phyloP scores from a whole-genome alignment of 2,329 filamentous ascomycete species.

The Chaetomium olivaceum region DNA sequence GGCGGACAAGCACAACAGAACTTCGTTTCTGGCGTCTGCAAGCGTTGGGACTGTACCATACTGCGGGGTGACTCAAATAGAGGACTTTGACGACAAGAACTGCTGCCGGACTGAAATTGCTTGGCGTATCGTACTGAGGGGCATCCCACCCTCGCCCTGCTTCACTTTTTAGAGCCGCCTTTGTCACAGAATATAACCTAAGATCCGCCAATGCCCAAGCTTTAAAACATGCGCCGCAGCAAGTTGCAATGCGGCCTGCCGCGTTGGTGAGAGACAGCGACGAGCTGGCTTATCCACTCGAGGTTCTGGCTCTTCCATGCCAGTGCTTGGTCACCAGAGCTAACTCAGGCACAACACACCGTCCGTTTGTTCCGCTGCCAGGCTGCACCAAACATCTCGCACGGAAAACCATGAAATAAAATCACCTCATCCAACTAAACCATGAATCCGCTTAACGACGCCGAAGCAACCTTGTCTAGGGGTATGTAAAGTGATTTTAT shows the following conservation, averaged over 20 bases:
- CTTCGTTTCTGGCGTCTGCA: conserved; percentile 16
- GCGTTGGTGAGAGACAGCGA: background rate
- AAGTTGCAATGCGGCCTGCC: background rate
- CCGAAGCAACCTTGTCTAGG: conserved; percentile 13
- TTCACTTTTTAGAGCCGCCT: background rate
- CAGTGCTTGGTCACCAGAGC: conserved; percentile 4
- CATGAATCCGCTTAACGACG: conserved; percentile 15
- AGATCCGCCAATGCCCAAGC: background rate
- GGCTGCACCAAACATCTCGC: background rate
- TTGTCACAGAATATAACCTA: background rate
- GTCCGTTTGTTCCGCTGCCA: background rate
- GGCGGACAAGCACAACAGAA: background rate
- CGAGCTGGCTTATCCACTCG: conserved; percentile 1
- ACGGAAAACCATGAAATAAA: conserved; percentile 1
- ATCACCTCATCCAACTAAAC: background rate
- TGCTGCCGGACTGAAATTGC: background rate
- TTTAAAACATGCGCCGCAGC: background rate
- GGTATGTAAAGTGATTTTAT: conserved; percentile 15
- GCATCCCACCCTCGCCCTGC: background rate
- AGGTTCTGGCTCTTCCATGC: background rate
- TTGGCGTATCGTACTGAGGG: background rate
- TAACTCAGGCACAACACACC: too few relatives aligned
- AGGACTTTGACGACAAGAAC: conserved; percentile 14
- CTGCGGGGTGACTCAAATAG: conserved; percentile 23
- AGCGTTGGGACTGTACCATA: conserved; percentile 27